Conservation (phyloP, 2,329 filamentous ascomycete species). For the Penicillium sp. region DNA sequence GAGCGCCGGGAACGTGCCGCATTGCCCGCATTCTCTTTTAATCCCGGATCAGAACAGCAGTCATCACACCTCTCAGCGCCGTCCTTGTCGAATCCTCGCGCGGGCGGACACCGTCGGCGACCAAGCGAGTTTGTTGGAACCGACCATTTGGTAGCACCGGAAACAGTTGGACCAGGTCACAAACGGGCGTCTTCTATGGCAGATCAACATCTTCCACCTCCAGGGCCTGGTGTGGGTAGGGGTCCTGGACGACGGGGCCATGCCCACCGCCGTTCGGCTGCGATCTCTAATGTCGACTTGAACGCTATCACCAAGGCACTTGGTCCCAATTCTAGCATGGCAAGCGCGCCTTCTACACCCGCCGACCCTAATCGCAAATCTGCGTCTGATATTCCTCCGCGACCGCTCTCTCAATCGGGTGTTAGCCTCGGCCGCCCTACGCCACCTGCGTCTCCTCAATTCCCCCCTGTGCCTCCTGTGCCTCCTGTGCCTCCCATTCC, state of each 20-base stretch:
- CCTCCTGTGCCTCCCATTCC: constrained; percentile 19
- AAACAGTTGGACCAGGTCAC: constrained; percentile 60
- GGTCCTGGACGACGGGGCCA: constrained; percentile 66
- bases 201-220: constrained; percentile 31
- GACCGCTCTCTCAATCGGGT: constrained; percentile 38
- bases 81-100: constrained; percentile 50
- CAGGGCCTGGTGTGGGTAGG: constrained; percentile 41
- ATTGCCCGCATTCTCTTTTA: constrained; percentile 42
- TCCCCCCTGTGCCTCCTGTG: constrained; percentile 17
- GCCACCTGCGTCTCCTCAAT: constrained; percentile 36
- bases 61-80: constrained; percentile 55
- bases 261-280: constrained; percentile 75
- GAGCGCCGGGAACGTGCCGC: constrained; percentile 42
- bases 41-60: constrained; percentile 32
- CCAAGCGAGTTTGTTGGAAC: constrained; percentile 86
- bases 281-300: constrained; percentile 81
- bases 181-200: constrained; percentile 23
- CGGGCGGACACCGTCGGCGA: constrained; percentile 68
- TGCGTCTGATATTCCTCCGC: constrained; percentile 30
- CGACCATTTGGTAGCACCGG: constrained; percentile 50
- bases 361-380: constrained; percentile 40
- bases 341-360: constrained; percentile 59
- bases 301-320: constrained; percentile 53
- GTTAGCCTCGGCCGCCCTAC: constrained; percentile 31
- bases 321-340: constrained; percentile 48